phyloP scores from a whole-genome alignment of 805 yeast species.

The Starmerella powellii region DNA sequence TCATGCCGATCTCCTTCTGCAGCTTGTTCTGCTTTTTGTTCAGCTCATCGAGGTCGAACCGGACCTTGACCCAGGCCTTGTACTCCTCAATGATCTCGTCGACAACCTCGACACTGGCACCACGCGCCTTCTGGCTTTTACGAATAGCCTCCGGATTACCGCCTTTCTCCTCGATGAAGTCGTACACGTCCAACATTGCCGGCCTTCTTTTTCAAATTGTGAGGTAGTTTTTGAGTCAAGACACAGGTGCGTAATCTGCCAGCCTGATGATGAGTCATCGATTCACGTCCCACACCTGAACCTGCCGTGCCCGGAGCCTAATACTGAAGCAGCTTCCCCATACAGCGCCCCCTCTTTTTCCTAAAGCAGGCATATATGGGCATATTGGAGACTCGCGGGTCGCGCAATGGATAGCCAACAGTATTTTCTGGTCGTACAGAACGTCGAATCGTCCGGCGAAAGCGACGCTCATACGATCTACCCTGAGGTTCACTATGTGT shows the following conservation, averaged over 20 bases:
- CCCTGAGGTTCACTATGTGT: conserved; percentile 32
- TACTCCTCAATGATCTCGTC: conserved; percentile 89
- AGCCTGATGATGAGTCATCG: no score
- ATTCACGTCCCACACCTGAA: no score
- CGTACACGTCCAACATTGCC: conserved; percentile 77
- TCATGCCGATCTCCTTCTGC: conserved; percentile 86
- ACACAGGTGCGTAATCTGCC: no score
- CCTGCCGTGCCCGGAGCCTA: no score
- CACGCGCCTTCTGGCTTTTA: conserved; percentile 85
- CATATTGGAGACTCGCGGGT: no score
- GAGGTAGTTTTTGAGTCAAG: background rate
- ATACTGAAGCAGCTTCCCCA: no score
- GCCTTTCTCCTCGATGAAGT: conserved; percentile 91
- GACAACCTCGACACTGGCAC: conserved; percentile 85
- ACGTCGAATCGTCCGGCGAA: conserved; percentile 1
- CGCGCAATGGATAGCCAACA: conserved; percentile 12
- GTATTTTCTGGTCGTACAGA: conserved; percentile 21
- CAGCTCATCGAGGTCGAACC: conserved; percentile 79
- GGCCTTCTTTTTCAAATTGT: background rate
- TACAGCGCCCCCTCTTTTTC: no score
- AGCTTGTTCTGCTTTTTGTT: conserved; percentile 81
- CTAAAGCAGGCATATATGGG: no score
- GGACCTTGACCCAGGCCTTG: conserved; percentile 80
- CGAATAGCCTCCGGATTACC: conserved; percentile 86
- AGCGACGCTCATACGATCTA: conserved; percentile 21